A percentile compares a stretch with the other conserved stretches of the same genome.
Conservation (phyloP, 2,329 filamentous ascomycete genomes). For the Penicillium paneum region DNA sequence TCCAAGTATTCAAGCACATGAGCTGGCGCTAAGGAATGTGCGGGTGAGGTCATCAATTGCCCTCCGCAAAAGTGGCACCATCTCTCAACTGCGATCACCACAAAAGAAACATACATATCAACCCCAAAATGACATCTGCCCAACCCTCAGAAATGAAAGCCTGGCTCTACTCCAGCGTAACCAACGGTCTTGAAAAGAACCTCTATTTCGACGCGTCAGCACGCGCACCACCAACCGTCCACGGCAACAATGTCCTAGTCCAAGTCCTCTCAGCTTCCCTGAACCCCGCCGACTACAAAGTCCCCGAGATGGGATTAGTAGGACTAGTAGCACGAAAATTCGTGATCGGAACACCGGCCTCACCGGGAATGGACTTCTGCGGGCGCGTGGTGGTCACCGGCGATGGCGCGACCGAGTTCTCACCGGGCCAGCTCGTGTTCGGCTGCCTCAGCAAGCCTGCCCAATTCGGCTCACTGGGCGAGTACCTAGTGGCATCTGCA, state of each 20-base stretch:
- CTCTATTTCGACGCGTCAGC: slow-evolving; percentile 47
- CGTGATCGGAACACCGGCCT: slow-evolving; percentile 38
- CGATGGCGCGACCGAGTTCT: slow-evolving; percentile 26
- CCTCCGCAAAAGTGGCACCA: background rate
- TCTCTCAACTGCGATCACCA: background rate
- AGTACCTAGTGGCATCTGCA: slow-evolving; percentile 41
- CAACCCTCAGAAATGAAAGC: slow-evolving; percentile 50
- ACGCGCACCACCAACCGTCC: slow-evolving; percentile 40
- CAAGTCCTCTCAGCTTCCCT: slow-evolving; percentile 51
- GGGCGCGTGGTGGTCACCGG: slow-evolving; percentile 41
- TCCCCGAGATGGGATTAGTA: slow-evolving; percentile 50
- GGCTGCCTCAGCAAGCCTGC: slow-evolving; percentile 35
- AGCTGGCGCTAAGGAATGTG: background rate
- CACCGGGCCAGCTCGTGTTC: slow-evolving; percentile 46
- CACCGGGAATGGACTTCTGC: slow-evolving; percentile 49
- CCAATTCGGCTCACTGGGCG: slow-evolving; percentile 42
- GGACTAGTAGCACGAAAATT: slow-evolving; percentile 40
- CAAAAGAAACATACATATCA: background rate
- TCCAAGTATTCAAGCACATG: background rate
- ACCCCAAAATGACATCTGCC: background rate
- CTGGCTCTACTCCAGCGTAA: slow-evolving; percentile 53
- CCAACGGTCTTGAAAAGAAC: slow-evolving; percentile 52
- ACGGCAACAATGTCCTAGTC: slow-evolving; percentile 51
- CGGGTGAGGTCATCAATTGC: slow-evolving; percentile 4
- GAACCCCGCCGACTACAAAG: slow-evolving; percentile 63